phyloP scores from a whole-genome alignment of 129 eudicot genomes.

The Smallanthus sonchifolius region DNA sequence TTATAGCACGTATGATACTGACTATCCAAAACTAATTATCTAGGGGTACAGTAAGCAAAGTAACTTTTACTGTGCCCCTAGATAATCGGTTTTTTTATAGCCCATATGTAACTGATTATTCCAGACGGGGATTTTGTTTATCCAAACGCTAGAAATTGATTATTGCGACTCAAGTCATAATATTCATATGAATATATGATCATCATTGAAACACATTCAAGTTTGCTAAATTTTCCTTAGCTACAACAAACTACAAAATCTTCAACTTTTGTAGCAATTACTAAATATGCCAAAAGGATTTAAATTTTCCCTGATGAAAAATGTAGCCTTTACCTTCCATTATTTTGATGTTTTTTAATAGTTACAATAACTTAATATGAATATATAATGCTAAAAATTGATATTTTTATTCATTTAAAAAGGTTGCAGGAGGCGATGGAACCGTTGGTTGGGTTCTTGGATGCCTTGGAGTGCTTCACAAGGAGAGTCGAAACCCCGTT shows the following conservation, averaged over 20 bases:
- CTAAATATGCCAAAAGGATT: neutral
- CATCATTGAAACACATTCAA: neutral
- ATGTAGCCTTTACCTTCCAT: neutral
- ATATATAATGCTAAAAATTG: neutral
- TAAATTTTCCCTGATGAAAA: neutral
- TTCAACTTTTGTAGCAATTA: neutral
- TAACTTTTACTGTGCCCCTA: neutral
- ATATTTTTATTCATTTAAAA: conserved; percentile 19
- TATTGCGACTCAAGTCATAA: neutral
- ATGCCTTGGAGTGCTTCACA: conserved; percentile 81
- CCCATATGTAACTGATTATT: neutral
- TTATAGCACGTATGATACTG: neutral
- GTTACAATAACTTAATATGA: neutral
- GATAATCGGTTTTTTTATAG: neutral
- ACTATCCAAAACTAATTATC: neutral
- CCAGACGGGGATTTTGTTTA: neutral
- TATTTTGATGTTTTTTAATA: neutral
- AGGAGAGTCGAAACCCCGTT: conserved; percentile 61
- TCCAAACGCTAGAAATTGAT: neutral
- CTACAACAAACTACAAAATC: neutral
- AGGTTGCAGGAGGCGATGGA: conserved; percentile 99
- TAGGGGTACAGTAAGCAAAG: neutral
- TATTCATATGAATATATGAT: conserved; percentile 6
- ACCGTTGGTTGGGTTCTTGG: conserved; percentile 99
- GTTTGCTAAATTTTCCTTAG: neutral